Conservation (phyloP, 1,284 basidiomycete genomes). For the Ustilago vetiveriae region DNA sequence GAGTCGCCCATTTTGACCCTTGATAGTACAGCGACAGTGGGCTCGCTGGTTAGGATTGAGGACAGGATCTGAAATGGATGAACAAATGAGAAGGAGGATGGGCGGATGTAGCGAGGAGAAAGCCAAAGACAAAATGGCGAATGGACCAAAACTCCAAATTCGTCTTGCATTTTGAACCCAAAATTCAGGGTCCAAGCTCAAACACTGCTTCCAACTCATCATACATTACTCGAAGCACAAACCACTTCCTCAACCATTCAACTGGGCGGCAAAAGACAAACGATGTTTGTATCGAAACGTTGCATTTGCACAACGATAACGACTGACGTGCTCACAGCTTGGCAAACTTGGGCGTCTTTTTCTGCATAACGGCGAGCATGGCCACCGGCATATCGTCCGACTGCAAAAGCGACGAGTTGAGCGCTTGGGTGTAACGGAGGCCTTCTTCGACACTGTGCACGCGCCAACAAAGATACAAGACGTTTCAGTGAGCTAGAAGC, state of each 20-base stretch:
- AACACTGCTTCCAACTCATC: not conserved
- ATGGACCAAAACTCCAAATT: not conserved
- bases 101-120: too few relatives aligned
- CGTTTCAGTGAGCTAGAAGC: not conserved
- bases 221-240: too few relatives aligned
- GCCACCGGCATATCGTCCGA: conserved; percentile 72
- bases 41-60: too few relatives aligned
- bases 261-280: too few relatives aligned
- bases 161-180: not conserved
- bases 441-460: conserved; percentile 75
- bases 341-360: conserved; percentile 65
- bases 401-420: conserved; percentile 79
- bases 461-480: not conserved
- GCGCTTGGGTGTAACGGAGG: conserved; percentile 79
- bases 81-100: too few relatives aligned
- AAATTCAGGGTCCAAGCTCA: not conserved
- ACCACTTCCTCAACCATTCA: too few relatives aligned
- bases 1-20: conserved; percentile 43
- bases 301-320: too few relatives aligned
- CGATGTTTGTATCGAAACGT: too few relatives aligned
- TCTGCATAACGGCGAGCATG: conserved; percentile 69
- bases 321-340: conserved; percentile 44
- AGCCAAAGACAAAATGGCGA: too few relatives aligned
- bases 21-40: too few relatives aligned
- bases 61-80: not conserved